phyloP scores from a whole-genome alignment of 1,139 yeast species.

The Sugiyamaella japonica region DNA sequence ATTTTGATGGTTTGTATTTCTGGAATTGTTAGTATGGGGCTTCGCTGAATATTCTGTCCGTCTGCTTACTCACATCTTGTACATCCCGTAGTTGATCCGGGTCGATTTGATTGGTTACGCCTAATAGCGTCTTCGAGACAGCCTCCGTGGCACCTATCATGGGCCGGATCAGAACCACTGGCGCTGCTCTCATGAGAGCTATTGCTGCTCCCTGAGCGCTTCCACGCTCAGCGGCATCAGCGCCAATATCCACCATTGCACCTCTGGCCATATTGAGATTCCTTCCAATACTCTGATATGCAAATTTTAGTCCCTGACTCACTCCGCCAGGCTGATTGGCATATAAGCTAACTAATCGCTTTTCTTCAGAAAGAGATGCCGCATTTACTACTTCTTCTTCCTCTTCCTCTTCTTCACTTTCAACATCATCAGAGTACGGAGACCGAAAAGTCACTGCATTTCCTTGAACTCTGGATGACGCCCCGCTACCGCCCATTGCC shows the following conservation, averaged over 20 bases:
- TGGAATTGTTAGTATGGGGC: conserved; percentile 1
- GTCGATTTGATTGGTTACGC: conserved; percentile 78
- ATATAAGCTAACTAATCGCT: conserved; percentile 60
- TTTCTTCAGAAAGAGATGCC: conserved; percentile 27
- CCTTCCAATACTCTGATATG: conserved; percentile 69
- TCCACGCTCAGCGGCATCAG: conserved; percentile 53
- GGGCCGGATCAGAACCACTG: conserved; percentile 78
- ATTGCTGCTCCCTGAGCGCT: conserved; percentile 64
- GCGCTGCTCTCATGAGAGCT: conserved; percentile 74
- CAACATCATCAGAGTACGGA: conserved; percentile 33
- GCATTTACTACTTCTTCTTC: conserved; percentile 25
- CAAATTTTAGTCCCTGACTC: conserved; percentile 69
- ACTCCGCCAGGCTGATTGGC: conserved; percentile 79
- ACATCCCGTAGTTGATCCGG: conserved; percentile 54
- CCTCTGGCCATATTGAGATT: conserved; percentile 67
- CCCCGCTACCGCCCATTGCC: conserved; percentile 67
- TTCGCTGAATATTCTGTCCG: background rate
- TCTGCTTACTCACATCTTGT: conserved; percentile 43
- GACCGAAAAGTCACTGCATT: conserved; percentile 22
- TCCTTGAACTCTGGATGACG: conserved; percentile 43
- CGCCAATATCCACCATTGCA: conserved; percentile 59
- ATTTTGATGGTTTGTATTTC: conserved; percentile 11
- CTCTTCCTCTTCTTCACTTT: conserved; percentile 39
- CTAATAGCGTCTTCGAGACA: conserved; percentile 75
- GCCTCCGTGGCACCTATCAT: conserved; percentile 94